Conservation (phyloP, 2,329 filamentous ascomycete genomes). For the Monilinia fructigena region DNA sequence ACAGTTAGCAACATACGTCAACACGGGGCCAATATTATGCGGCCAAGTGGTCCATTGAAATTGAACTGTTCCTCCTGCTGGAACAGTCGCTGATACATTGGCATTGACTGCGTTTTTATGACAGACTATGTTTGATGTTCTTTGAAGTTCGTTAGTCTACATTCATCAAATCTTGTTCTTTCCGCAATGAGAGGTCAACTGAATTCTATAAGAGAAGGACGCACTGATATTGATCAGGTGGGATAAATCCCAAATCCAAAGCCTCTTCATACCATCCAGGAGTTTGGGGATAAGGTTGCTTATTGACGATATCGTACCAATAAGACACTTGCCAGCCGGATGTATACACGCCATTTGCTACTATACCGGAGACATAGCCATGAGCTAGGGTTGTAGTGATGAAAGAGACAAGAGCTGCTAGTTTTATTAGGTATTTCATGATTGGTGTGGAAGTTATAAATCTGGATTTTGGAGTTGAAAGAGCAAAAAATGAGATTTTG, state of each 20-base stretch:
- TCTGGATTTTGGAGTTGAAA: not conserved
- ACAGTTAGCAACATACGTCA: slow-evolving; percentile 37
- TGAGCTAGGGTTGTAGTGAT: slow-evolving; percentile 40
- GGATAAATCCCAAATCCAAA: slow-evolving; percentile 52
- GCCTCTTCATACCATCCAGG: slow-evolving; percentile 47
- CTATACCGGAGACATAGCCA: slow-evolving; percentile 46
- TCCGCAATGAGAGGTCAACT: too few species aligned
- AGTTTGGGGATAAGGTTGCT: slow-evolving; percentile 30
- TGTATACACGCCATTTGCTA: slow-evolving; percentile 46
- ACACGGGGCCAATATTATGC: slow-evolving; percentile 45
- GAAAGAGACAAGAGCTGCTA: not conserved
- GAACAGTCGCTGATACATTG: slow-evolving; percentile 44
- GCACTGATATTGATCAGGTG: slow-evolving; percentile 44
- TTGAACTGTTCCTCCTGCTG: slow-evolving; percentile 48
- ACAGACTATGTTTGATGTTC: slow-evolving; percentile 49
- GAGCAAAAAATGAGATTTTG: not conserved
- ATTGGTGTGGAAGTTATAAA: not conserved
- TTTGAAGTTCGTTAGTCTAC: not conserved
- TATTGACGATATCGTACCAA: slow-evolving; percentile 30
- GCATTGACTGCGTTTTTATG: slow-evolving; percentile 47
- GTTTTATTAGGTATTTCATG: not conserved
- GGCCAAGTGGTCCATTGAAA: slow-evolving; percentile 53
- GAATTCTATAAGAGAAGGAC: not conserved
- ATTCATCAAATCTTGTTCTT: not conserved
- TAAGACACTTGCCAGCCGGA: slow-evolving; percentile 36